phyloP scores from a whole-genome alignment of 352 stramenopile genomes.

The Phytopythium kandeliae region DNA sequence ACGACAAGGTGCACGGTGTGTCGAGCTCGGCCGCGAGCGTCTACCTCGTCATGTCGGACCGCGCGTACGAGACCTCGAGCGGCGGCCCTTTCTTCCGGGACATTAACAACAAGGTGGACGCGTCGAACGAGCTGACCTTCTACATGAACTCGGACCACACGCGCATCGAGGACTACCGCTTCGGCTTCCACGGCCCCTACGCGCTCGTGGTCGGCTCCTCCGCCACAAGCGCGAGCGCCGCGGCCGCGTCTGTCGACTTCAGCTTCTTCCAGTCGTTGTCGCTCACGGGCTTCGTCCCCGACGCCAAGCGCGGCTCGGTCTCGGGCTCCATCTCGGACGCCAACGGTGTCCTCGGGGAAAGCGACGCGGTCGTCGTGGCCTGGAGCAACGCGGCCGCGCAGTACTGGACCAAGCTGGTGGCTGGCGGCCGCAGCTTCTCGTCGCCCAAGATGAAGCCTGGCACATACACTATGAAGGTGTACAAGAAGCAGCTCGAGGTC shows the following conservation, averaged over 20 bases:
- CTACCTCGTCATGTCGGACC: conserved; percentile 46
- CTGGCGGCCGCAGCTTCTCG: conserved; percentile 17
- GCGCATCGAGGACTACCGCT: conserved; percentile 41
- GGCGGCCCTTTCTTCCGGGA: conserved; percentile 48
- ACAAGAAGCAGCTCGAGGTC: conserved; percentile 48
- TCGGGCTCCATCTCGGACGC: conserved; percentile 27
- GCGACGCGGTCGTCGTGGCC: conserved; percentile 21
- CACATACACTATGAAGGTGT: conserved; percentile 46
- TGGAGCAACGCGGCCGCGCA: conserved; percentile 40
- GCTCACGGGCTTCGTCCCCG: conserved; percentile 34
- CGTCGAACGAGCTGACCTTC: conserved; percentile 44
- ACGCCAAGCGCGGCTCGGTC: conserved; percentile 22
- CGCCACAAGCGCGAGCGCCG: conserved; percentile 19
- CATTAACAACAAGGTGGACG: conserved; percentile 55
- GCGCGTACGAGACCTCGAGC: conserved; percentile 40
- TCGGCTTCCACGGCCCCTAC: conserved; percentile 49
- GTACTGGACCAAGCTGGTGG: conserved; percentile 28
- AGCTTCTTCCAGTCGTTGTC: conserved; percentile 40
- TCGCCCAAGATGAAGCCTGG: conserved; percentile 40
- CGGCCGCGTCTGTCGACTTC: conserved; percentile 24
- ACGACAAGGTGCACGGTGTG: conserved; percentile 36
- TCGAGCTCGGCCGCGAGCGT: conserved; percentile 26
- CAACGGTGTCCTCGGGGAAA: conserved; percentile 16
- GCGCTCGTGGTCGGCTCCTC: conserved; percentile 25
- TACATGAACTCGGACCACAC: conserved; percentile 66